Evolutionary conservation across 2,329 filamentous ascomycete species (phyloP), one percentile per base, ranked within the genome.

Genomic region (Venturia carpophila): DNA sequence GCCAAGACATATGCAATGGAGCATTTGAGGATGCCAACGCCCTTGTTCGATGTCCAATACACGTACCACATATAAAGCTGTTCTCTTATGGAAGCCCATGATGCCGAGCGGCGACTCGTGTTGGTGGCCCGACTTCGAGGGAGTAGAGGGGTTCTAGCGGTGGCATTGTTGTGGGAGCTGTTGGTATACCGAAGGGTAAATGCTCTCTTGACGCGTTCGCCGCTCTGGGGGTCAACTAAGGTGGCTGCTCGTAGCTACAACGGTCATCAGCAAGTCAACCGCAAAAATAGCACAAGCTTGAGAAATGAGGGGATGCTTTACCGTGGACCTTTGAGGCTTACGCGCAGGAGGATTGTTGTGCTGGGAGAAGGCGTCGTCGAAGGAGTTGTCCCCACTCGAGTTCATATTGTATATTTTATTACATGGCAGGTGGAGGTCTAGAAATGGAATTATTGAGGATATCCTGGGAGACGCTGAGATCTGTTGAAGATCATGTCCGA

Each of bases 1-100:
- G 90, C 93, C 42, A 97, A 76, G 4, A 95, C 79, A 76, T 97
- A 97, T 56, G 92, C 93, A 67, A 97, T 77, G 41, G 91, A 92
- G 79, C 92, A 97, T 77, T 97, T 97, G 71, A 97, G 79, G 64
- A 96, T 89, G 47, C 87, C 89, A 66, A 87, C 87, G 6, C 91
- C 92, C 42, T 84, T 87, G 42, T 88, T 86, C 0, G 91, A 92
- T 45, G 82, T 79, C 7, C 87, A 72, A 80, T 91, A 94, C 66
- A 75, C 72, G 75, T 65, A 65, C 52, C 52, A 58, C 37, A 21
- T 58, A 30, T 27, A 58, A 15, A 58, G 52, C 39, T 47, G 41
- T 11, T 34, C n/a, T 21, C 43, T 56, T 45, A 41, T 19, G 2
- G 42, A 39, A 15, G 30, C 64, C 45, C 30, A 41, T 58, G 21